Conservation (phyloP, 1,139 yeast genomes). For the Arxiozyma slooffiae region DNA sequence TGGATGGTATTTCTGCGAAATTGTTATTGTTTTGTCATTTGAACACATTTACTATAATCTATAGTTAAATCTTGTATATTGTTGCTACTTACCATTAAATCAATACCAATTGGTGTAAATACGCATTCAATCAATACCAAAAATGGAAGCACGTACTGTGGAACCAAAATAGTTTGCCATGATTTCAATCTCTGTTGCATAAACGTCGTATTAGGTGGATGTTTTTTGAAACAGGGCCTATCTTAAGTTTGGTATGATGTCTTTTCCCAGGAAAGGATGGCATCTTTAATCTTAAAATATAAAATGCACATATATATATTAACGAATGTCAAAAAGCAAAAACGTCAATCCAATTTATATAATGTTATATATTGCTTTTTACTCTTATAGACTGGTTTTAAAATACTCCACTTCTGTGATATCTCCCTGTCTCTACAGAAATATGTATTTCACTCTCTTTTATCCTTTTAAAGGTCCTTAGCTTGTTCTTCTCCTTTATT, state of each 20-base stretch:
- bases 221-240: constrained; percentile 40
- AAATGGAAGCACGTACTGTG: constrained; percentile 64
- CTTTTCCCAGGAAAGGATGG: neutral
- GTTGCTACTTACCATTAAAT: constrained; percentile 48
- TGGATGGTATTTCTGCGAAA: constrained; percentile 41
- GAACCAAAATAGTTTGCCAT: constrained; percentile 77
- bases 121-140: constrained; percentile 52
- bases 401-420: neutral
- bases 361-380: too few relatives aligned
- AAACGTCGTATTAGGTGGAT: constrained; percentile 59
- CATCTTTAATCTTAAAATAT: neutral
- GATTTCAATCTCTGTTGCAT: constrained; percentile 69
- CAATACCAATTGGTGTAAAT: constrained; percentile 68
- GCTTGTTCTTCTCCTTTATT: neutral
- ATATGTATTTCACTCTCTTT: neutral
- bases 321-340: neutral
- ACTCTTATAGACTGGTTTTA: too few relatives aligned
- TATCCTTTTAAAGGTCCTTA: neutral
- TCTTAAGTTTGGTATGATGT: neutral
- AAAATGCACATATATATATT: too few relatives aligned
- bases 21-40: constrained; percentile 32
- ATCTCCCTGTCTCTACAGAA: neutral
- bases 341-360: too few relatives aligned
- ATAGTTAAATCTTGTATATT: constrained; percentile 50
- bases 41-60: constrained; percentile 50